phyloP scores from a whole-genome alignment of 495 filamentous ascomycete species.

The Lineolata rhizophorae region DNA sequence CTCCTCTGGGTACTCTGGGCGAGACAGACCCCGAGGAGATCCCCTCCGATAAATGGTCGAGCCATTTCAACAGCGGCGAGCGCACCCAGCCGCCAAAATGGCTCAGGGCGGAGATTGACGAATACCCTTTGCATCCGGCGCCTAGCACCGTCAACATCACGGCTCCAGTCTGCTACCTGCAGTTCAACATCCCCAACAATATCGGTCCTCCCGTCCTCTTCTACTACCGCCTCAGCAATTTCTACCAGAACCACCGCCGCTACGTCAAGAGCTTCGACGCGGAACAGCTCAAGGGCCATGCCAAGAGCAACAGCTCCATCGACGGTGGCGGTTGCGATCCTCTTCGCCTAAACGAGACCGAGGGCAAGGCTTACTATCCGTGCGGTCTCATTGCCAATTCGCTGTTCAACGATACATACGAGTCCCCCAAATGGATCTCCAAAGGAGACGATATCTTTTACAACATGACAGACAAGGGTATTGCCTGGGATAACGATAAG shows the following conservation, averaged over 20 bases:
- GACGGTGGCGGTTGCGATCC: conserved; percentile 51
- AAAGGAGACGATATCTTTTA: conserved; percentile 23
- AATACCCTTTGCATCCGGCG: no score
- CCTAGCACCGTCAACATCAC: no score
- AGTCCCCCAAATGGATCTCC: conserved; percentile 20
- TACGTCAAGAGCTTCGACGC: conserved; percentile 79
- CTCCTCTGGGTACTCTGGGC: conserved; percentile 10
- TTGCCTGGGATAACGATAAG: conserved; percentile 69
- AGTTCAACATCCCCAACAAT: conserved; percentile 56
- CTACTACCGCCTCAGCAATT: conserved; percentile 92
- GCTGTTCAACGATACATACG: conserved; percentile 87
- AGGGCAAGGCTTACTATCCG: conserved; percentile 62
- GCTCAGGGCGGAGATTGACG: no score
- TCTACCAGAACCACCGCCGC: conserved; percentile 96
- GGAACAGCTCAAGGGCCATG: conserved; percentile 59
- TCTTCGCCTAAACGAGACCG: conserved; percentile 29
- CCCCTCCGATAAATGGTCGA: conserved; percentile 30
- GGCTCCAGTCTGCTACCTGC: conserved; percentile 33
- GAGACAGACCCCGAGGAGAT: no score
- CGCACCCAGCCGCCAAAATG: no score
- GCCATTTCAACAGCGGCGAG: conserved; percentile 23
- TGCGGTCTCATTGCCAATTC: conserved; percentile 96
- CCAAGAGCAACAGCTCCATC: conserved; percentile 36
- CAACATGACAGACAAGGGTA: conserved; percentile 52
- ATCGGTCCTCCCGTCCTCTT: conserved; percentile 63